Evolutionary conservation across 2,329 filamentous ascomycete genomes (phyloP).

Genomic region (Aotearoamyces nothofagi): DNA sequence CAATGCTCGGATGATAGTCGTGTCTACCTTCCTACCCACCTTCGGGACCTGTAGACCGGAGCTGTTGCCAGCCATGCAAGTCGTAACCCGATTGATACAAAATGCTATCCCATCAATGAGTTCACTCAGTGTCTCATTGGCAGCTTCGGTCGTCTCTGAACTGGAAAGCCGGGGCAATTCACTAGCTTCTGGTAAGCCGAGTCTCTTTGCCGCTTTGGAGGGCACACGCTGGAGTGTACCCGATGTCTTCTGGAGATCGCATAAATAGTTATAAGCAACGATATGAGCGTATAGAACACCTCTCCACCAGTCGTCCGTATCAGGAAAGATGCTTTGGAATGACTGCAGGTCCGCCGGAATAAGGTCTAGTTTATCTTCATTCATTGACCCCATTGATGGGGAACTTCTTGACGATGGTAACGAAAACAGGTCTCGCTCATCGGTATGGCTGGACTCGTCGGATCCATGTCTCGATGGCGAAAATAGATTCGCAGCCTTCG

Average conservation of each 20-base stretch:
- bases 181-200: too few relatives aligned
- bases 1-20: neutral
- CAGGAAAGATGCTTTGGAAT: slow-evolving; percentile 13
- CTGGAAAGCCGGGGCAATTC: neutral
- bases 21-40: neutral
- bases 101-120: neutral
- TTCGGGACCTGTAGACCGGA: neutral
- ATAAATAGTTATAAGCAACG: slow-evolving; percentile 11
- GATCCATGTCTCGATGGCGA: too few relatives aligned
- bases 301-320: slow-evolving; percentile 7
- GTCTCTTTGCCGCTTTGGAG: neutral
- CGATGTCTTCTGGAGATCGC: slow-evolving; percentile 4
- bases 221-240: neutral
- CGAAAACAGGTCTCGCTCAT: too few relatives aligned
- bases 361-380: too few relatives aligned
- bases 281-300: slow-evolving; percentile 15
- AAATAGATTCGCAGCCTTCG: too few relatives aligned
- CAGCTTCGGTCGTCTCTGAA: neutral
- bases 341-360: slow-evolving; percentile 9
- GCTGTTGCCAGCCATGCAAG: neutral
- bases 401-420: too few relatives aligned
- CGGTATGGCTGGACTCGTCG: too few relatives aligned
- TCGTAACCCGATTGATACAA: neutral
- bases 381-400: too few relatives aligned
- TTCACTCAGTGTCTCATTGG: neutral